Evolutionary conservation across 2,329 filamentous ascomycete genomes (phyloP), one percentile per base, ranked within the genome.

Genomic region (Helotiales sp.): DNA sequence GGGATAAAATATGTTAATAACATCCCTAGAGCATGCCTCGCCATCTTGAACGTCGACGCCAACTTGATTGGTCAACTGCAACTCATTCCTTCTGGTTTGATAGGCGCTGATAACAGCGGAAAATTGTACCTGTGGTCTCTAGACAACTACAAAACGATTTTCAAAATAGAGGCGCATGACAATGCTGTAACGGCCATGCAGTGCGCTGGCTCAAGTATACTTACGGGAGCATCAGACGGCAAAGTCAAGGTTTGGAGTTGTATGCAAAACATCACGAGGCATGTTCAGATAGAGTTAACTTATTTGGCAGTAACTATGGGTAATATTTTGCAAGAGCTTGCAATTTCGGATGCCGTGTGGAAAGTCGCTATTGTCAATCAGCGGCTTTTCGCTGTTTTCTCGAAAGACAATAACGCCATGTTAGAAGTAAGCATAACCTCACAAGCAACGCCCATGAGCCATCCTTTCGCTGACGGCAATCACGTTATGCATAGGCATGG

Each of bases 51-150:
- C 10, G 22, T 44, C 15, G 19, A 25, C 8, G 40, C 40, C 24
- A 24, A 15, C 3, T 44, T 44, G 19, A 27, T 25, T 27, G 19
- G 22, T 12, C 40, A 44, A 12, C 40, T 44, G 24, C 19, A 97
- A 74, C 91, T 97, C 84, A 88, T 92, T 24, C 89, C 90, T 55
- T 89, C 96, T 68, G 96, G 90, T 3, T 81, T 98, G n/a, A 93
- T 98, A 40, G 97, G 93, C 0, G 93, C 93, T 61, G 93, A 93
- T 55, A 96, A 91, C 12, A 93, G 97, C 71, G 93, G 93, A 25
- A 95, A 90, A n/a, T 92, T 98, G 52, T 83, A 93, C 50, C 91
- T 97, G 27, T 98, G 93, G 93, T 96, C 91, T 25, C 76, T 97
- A 59, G 86, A 91, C 63, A 89, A 87, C 63, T 93, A 33, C 91